Evolutionary conservation across 176 grass and related monocot species (phyloP), one percentile per base, ranked within the genome.

Genomic region (Panicum miliaceum): DNA sequence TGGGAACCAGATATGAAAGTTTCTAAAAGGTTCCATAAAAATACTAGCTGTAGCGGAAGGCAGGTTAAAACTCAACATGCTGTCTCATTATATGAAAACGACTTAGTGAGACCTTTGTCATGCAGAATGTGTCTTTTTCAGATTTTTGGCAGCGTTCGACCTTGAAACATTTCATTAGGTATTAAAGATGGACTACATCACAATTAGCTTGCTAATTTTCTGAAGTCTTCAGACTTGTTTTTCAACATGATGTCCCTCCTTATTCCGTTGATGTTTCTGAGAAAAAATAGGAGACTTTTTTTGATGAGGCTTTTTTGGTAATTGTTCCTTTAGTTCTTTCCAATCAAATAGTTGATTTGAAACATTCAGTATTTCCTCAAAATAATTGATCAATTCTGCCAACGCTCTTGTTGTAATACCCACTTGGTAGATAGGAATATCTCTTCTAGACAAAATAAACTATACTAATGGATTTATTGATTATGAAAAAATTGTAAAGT

Each of bases 291-390:
- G 0, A 27, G 18, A 2, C 37, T 4, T 76, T 67, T 75, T 76
- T 12, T 36, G 42, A 69, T 80, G 61, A 56, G 25, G 35, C 3
- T 3, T 20, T 20, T 79, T 78, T 86, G 47, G 3, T 22, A 26
- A 67, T 40, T 6, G 1, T 43, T 64, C 26, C 38, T 73, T 76
- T 50, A 69, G 0, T 18, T 50, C 7, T 46, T 52, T n/a, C 22
- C 2, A 7, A 65, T 34, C 23, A 27, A 8, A 51, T 81, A 42
- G 16, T 53, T 83, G 34, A 71, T 56, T 63, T 26, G 3, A 34
- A 86, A 47, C 26, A 47, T 83, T 35, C 14, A 26, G 22, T 36
- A 52, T 61, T 54, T 64, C 56, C 34, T 71, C 34, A 70, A 32
- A 32, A 54, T 3, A 52, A 23, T 50, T 20, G 12, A 18, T 60